These are phyloP conservation scores for Lactarius sp. DNA, from an alignment of 768 basidiomycete genomes.

Conservation along the genomic window DNA sequence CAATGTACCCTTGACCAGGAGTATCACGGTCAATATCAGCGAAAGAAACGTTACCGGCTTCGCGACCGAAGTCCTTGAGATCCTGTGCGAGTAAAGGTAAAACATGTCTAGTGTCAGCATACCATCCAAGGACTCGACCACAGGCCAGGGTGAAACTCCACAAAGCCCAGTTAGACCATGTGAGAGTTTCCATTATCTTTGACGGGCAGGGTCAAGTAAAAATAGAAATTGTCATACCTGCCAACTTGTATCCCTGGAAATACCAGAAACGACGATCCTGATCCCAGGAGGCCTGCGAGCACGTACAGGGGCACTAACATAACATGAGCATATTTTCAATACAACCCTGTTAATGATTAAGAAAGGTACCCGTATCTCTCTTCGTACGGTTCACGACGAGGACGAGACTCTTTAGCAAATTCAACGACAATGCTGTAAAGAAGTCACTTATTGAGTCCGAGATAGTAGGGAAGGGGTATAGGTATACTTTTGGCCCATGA, in stretches of 20 bases:
- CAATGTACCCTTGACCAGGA: conserved; percentile 79
- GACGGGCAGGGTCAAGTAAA: conserved; percentile 1
- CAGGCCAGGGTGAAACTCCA: neutral
- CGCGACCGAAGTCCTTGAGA: conserved; percentile 95
- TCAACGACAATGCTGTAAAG: conserved; percentile 82
- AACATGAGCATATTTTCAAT: conserved; percentile 10
- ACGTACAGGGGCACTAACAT: conserved; percentile 46
- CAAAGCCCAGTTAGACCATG: neutral
- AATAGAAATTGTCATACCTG: conserved; percentile 68
- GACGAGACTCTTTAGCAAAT: conserved; percentile 89
- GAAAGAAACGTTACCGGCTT: conserved; percentile 88
- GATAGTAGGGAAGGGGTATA: neutral
- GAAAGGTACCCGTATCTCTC: conserved; percentile 46
- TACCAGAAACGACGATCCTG: conserved; percentile 79
- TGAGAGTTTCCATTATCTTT: neutral
- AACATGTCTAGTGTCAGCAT: conserved; percentile 3
- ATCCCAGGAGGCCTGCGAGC: conserved; percentile 75
- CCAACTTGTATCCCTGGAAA: conserved; percentile 96
- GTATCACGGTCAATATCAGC: conserved; percentile 90
- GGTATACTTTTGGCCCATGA: conserved; percentile 80
- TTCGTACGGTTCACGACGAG: conserved; percentile 67
- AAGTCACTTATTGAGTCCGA: conserved; percentile 4
- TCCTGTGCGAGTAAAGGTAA: conserved; percentile 52
- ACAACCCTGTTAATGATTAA: neutral
- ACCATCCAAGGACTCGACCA: neutral